phyloP scores from a whole-genome alignment of 257 asterid genomes.

The Nicotiana noctiflora region DNA sequence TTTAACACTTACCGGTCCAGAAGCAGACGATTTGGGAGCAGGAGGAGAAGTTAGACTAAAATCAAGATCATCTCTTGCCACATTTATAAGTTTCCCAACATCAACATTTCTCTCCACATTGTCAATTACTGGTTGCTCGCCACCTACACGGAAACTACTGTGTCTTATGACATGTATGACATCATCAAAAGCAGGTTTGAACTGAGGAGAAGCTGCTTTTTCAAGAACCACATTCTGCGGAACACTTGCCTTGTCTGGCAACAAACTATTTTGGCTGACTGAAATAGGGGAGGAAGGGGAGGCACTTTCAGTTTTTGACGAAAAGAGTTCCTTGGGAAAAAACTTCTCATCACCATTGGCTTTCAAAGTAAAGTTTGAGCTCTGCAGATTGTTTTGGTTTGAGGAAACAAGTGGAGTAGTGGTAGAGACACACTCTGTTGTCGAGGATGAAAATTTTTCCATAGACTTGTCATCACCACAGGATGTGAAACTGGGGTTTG shows the following conservation, averaged over 20 bases:
- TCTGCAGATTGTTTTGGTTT: constrained; percentile 27
- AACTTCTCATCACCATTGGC: constrained; percentile 42
- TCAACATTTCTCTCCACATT: constrained; percentile 30
- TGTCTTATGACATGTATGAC: constrained; percentile 60
- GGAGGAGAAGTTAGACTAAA: constrained; percentile 28
- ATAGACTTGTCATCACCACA: constrained; percentile 40
- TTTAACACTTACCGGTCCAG: constrained; percentile 22
- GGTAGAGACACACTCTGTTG: constrained; percentile 27
- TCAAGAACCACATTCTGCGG: constrained; percentile 42
- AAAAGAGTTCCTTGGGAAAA: constrained; percentile 35
- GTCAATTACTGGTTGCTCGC: constrained; percentile 40
- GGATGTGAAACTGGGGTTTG: constrained; percentile 24
- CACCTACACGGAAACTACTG: constrained; percentile 57
- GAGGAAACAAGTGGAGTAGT: constrained; percentile 26
- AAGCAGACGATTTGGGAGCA: constrained; percentile 26
- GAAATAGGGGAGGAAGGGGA: constrained; percentile 32
- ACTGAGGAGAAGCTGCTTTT: constrained; percentile 26
- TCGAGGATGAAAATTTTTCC: constrained; percentile 27
- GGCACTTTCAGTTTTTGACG: constrained; percentile 25
- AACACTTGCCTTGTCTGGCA: constrained; percentile 28
- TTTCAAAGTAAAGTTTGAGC: constrained; percentile 24
- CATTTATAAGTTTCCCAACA: constrained; percentile 42
- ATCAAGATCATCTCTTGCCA: constrained; percentile 42
- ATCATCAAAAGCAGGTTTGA: constrained; percentile 47
- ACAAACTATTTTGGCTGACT: constrained; percentile 30